Conservation (phyloP, 2,329 filamentous ascomycete genomes). For the Colletotrichum sp. region DNA sequence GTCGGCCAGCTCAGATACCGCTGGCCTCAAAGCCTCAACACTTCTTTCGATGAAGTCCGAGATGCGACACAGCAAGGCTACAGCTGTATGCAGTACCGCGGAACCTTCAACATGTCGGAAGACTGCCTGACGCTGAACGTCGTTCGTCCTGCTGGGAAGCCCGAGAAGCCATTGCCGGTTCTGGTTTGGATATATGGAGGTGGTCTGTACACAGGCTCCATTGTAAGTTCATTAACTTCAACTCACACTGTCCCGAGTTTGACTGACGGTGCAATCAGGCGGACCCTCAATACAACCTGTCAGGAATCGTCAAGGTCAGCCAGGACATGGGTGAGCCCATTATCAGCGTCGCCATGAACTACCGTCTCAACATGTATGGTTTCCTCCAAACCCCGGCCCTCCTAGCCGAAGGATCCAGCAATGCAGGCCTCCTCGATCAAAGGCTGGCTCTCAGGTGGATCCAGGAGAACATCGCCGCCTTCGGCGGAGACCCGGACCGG, state of each 20-base stretch:
- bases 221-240: conserved; percentile 17
- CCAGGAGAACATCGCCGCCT: conserved; percentile 57
- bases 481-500: conserved; percentile 51
- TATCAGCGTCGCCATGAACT: conserved; percentile 59
- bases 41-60: conserved; percentile 41
- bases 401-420: conserved; percentile 45
- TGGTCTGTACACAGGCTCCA: conserved; percentile 54
- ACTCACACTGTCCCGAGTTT: background rate
- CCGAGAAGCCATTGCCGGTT: conserved; percentile 41
- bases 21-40: conserved; percentile 40
- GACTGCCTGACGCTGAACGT: conserved; percentile 52
- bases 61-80: conserved; percentile 46
- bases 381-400: conserved; percentile 55
- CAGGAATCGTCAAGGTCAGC: conserved; percentile 61
- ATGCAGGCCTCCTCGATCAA: conserved; percentile 56
- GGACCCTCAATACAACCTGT: conserved; percentile 68
- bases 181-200: conserved; percentile 65
- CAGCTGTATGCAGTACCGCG: conserved; percentile 51
- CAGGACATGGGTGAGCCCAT: conserved; percentile 57
- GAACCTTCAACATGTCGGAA: conserved; percentile 47
- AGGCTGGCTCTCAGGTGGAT: conserved; percentile 54
- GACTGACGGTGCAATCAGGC: conserved; percentile 19
- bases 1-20: conserved; percentile 38
- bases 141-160: conserved; percentile 41
- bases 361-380: conserved; percentile 57